A percentile compares a stretch with the other conserved stretches of the same genome.
Evolutionary conservation across 2,329 filamentous ascomycete genomes (phyloP).

Genomic region (Botryotinia calthae): DNA sequence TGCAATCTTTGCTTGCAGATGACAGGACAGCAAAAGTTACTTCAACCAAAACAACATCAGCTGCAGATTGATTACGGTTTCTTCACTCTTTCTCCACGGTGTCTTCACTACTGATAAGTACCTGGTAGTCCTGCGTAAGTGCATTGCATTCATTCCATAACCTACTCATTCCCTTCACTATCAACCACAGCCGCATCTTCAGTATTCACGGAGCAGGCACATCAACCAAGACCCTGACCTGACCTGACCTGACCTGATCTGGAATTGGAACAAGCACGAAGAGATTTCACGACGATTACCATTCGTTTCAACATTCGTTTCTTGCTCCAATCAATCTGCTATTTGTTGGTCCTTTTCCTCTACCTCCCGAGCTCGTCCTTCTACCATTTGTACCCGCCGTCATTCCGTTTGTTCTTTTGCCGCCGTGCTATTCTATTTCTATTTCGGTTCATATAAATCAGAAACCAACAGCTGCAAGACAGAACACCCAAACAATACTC

Average conservation of each 20-base stretch:
- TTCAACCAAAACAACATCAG: neutral
- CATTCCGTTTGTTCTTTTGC: neutral
- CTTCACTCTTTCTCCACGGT: neutral
- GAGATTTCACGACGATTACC: neutral
- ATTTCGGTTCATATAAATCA: neutral
- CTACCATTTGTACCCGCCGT: neutral
- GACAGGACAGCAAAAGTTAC: neutral
- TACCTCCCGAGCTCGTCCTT: neutral
- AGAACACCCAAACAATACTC: neutral
- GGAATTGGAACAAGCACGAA: neutral
- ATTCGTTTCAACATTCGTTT: neutral
- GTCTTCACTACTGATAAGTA: neutral
- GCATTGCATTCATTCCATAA: neutral
- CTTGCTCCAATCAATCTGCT: neutral
- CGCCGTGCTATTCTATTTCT: neutral
- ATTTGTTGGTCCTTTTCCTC: neutral
- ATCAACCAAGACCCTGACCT: neutral
- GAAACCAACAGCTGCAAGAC: neutral
- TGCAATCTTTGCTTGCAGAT: neutral
- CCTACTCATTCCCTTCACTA: neutral
- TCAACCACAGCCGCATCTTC: conserved; percentile 1
- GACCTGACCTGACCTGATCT: too few relatives aligned
- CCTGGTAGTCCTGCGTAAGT: neutral
- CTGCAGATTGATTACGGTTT: neutral
- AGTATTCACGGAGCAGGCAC: neutral